Conservation (phyloP, 495 filamentous ascomycete species). For the Penicillium parvum region DNA sequence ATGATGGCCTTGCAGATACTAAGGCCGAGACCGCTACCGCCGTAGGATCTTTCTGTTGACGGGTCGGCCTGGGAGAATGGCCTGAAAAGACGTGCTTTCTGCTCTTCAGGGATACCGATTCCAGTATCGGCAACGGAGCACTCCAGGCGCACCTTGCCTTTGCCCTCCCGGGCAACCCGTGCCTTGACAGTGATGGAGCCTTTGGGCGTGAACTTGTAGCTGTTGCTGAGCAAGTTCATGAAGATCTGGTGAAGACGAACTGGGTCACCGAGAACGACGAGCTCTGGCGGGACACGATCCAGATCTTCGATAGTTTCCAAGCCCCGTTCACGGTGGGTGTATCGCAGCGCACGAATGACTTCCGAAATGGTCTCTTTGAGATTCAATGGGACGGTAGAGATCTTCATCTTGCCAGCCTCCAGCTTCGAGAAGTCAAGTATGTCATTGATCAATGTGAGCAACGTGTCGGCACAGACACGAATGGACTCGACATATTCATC, state of each 20-base stretch:
- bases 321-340: slow-evolving; percentile 75
- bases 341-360: slow-evolving; percentile 79
- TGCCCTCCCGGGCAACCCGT: slow-evolving; percentile 62
- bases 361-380: slow-evolving; percentile 82
- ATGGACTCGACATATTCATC: slow-evolving; percentile 90
- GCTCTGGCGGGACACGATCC: slow-evolving; percentile 57
- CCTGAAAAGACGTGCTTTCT: slow-evolving; percentile 78
- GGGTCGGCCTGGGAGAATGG: slow-evolving; percentile 89
- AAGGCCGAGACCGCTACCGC: slow-evolving; percentile 83
- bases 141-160: slow-evolving; percentile 64
- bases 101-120: slow-evolving; percentile 79
- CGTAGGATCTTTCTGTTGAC: slow-evolving; percentile 81
- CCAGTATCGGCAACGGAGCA: slow-evolving; percentile 89
- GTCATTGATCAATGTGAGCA: slow-evolving; percentile 93
- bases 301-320: slow-evolving; percentile 69
- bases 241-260: slow-evolving; percentile 89
- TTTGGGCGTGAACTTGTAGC: slow-evolving; percentile 87
- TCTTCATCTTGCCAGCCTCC: slow-evolving; percentile 93
- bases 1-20: slow-evolving; percentile 95
- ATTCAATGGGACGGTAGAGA: slow-evolving; percentile 80
- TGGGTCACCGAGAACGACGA: slow-evolving; percentile 85
- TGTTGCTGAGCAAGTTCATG: slow-evolving; percentile 89
- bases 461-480: slow-evolving; percentile 79
- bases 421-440: slow-evolving; percentile 91
- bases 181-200: slow-evolving; percentile 80